These are phyloP conservation scores for Parascedosporium putredinis DNA, from an alignment of 2,329 filamentous ascomycete genomes.

Conservation along the genomic window DNA sequence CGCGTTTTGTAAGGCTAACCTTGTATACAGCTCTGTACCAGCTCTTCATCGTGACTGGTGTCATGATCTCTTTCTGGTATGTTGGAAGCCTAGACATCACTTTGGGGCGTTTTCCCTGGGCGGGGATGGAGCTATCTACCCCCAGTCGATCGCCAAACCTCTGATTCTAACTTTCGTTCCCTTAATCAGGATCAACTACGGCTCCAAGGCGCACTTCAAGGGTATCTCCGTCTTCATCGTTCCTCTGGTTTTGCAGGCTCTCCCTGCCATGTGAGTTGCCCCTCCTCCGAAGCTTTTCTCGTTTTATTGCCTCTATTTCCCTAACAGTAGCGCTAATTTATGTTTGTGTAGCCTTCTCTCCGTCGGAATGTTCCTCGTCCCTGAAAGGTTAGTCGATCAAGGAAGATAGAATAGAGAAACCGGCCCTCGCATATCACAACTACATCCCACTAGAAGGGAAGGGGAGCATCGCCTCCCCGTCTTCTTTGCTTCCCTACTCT, in stretches of 20 bases:
- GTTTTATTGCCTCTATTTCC: no score
- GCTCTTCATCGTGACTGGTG: constrained; percentile 35
- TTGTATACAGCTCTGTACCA: constrained; percentile 33
- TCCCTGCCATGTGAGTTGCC: constrained; percentile 45
- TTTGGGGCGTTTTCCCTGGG: no score
- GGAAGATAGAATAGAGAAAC: background rate
- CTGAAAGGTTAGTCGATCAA: constrained; percentile 26
- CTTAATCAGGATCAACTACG: constrained; percentile 44
- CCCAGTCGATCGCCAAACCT: background rate
- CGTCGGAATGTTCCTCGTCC: constrained; percentile 49
- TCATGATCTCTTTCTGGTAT: constrained; percentile 32
- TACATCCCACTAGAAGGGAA: no score
- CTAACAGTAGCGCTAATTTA: constrained; percentile 3
- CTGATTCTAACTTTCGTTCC: constrained; percentile 17
- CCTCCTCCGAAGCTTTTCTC: no score
- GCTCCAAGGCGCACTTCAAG: constrained; percentile 32
- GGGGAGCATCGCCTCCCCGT: no score
- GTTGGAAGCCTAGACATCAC: constrained; percentile 2
- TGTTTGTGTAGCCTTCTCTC: constrained; percentile 33
- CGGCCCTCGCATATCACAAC: no score
- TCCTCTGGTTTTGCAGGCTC: constrained; percentile 52
- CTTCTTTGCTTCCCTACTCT: no score
- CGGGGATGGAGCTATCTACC: background rate
- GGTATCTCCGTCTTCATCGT: constrained; percentile 45
- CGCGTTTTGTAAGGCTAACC: background rate